Evolutionary conservation across 1,284 basidiomycete species (phyloP), one percentile per base, ranked within the genome.

Genomic region (Polyporus tsugae): DNA sequence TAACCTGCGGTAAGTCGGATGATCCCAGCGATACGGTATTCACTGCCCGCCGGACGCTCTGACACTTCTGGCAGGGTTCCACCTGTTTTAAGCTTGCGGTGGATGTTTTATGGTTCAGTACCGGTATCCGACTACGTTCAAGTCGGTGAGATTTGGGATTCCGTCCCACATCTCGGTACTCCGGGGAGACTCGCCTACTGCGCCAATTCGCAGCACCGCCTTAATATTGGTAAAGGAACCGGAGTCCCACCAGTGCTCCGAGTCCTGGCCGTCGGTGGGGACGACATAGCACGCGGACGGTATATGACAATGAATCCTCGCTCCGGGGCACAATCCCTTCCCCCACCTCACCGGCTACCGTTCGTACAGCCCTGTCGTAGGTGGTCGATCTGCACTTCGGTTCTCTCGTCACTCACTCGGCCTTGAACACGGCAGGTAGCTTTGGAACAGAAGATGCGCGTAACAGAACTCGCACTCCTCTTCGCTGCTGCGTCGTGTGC

Each of bases 171-270:
- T 46, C 29, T 4, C 15, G 15, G 15, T 33, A 6, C 52, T 55
- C 39, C 39, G 7, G 52, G 22, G 15, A 33, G 11, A 33, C 25
- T 1, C 29, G 15, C 29, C 29, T 17, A 29, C 42, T 41, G 25
- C 60, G 42, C 22, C 44, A 46, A 46, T 29, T 35, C 22, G 6
- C 41, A 33, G 22, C 41, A 36, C 46, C 17, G 62, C 52, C 52
- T 41, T 9, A 52, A 39, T 4, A 15, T 22, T 42, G 52, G 39
- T 63, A 63, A 55, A 55, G 52, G 15, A 39, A 10, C 62, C 62
- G 62, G 49, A 36, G 13, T 62, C 61, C 46, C 61, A 62, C 61
- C 44, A 53, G 60, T 46, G 36, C 61, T 46, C 49, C 61, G 61
- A 35, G 62, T 35, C 62, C 62, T 57, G 46, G 62, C 25, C 17